These are phyloP conservation scores for Neonectria ditissima DNA, from an alignment of 2,329 filamentous ascomycete species.

Conservation along the genomic window DNA sequence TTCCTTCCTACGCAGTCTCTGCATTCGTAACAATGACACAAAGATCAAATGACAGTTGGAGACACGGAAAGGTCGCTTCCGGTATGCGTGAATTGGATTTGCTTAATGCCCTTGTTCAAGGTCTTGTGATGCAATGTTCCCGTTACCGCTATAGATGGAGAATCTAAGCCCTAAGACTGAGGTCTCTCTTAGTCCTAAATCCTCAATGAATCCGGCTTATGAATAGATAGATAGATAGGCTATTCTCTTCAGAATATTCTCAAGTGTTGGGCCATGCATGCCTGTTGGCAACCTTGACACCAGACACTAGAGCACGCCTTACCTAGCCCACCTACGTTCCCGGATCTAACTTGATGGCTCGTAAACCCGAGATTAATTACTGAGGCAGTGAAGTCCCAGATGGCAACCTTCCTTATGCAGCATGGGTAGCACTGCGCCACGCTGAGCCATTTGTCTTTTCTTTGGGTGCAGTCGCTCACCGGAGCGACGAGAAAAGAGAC, in stretches of 20 bases:
- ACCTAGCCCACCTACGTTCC: background rate
- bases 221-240: too few species aligned
- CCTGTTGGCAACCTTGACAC: background rate
- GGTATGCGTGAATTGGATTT: too few species aligned
- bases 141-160: too few species aligned
- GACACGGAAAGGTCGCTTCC: too few species aligned
- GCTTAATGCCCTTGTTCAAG: too few species aligned
- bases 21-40: too few species aligned
- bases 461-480: slow-evolving; percentile 5
- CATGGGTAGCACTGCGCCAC: slow-evolving; percentile 5
- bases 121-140: too few species aligned
- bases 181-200: background rate
- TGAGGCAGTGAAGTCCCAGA: background rate
- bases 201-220: background rate
- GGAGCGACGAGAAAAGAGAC: slow-evolving; percentile 24
- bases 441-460: background rate
- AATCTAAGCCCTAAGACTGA: too few species aligned
- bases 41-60: too few species aligned
- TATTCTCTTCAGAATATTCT: too few species aligned
- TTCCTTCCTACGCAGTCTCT: too few species aligned
- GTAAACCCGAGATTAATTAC: slow-evolving; percentile 14
- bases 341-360: slow-evolving; percentile 6
- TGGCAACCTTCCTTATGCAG: slow-evolving; percentile 7
- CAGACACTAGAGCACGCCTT: slow-evolving; percentile 1
- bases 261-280: too few species aligned